A percentile compares a stretch with the other conserved stretches of the same genome.
phyloP scores from a whole-genome alignment of 2,329 filamentous ascomycete species.

The Beauveria brongniartii region DNA sequence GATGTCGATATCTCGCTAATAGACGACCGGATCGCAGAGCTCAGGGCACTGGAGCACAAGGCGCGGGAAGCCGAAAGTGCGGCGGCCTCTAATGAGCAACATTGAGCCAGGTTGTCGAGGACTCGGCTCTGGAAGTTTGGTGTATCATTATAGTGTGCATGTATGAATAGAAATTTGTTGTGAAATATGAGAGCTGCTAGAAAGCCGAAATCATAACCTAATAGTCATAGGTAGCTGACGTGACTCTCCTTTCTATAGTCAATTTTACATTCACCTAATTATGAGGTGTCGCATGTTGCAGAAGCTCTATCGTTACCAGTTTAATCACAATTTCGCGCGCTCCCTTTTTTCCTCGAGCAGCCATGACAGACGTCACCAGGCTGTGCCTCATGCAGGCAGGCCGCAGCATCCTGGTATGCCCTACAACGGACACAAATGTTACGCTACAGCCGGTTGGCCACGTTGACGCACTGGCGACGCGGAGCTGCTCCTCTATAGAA shows the following conservation, averaged over 20 bases:
- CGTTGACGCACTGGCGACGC: background rate
- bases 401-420: background rate
- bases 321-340: background rate
- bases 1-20: constrained; percentile 72
- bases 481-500: no score
- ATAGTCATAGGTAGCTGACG: background rate
- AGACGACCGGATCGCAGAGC: constrained; percentile 60
- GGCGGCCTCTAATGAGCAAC: background rate
- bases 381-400: background rate
- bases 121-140: no score
- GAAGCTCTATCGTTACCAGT: background rate
- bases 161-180: background rate
- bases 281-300: background rate
- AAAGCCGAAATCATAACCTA: background rate
- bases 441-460: background rate
- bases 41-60: constrained; percentile 17
- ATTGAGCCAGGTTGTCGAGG: background rate
- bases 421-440: background rate
- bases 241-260: background rate
- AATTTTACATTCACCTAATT: background rate
- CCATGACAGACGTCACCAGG: background rate
- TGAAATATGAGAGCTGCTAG: background rate
- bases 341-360: background rate
- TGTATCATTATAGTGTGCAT: background rate
- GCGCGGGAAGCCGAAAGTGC: background rate